Percentiles rank a stretch among this genome's conserved stretches.
Conservation (phyloP, 164 flowering plant genomes). For the Liriodendron chinense region DNA sequence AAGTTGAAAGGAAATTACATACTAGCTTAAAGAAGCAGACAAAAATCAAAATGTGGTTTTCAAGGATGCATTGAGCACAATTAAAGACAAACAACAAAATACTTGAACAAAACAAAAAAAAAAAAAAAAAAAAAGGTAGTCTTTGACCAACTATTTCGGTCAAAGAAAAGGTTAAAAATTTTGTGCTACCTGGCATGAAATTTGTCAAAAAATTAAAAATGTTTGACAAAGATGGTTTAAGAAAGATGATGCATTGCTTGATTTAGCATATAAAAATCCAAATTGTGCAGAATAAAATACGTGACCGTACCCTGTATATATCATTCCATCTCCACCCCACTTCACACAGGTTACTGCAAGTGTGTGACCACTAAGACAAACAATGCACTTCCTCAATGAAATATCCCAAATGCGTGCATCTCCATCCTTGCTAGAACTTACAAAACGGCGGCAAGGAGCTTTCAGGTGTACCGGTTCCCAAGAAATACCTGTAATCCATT, state of each 20-base stretch:
- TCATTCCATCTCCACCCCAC: slow-evolving; percentile 98
- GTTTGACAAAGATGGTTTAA: not conserved
- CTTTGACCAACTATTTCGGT: not conserved
- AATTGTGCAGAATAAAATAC: not conserved
- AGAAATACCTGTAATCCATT: slow-evolving; percentile 92
- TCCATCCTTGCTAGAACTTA: slow-evolving; percentile 94
- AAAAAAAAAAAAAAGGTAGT: too few relatives aligned
- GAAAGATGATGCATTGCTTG: not conserved
- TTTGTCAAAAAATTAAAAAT: not conserved
- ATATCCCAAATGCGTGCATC: slow-evolving; percentile 98
- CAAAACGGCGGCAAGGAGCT: slow-evolving; percentile 92
- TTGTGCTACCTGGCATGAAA: not conserved
- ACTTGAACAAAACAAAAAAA: not conserved
- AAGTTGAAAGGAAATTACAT: not conserved
- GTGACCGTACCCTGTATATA: slow-evolving; percentile 73
- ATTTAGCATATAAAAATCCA: not conserved
- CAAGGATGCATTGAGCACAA: not conserved
- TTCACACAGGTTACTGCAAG: slow-evolving; percentile 96
- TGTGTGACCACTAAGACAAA: slow-evolving; percentile 82
- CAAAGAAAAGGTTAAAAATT: not conserved
- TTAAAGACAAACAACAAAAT: not conserved
- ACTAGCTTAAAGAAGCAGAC: not conserved
- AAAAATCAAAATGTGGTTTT: too few relatives aligned
- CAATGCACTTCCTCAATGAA: slow-evolving; percentile 55
- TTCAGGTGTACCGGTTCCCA: slow-evolving; percentile 94